These are phyloP conservation scores for Gloeostereum incarnatum DNA, from an alignment of 768 basidiomycete genomes.

Conservation along the genomic window DNA sequence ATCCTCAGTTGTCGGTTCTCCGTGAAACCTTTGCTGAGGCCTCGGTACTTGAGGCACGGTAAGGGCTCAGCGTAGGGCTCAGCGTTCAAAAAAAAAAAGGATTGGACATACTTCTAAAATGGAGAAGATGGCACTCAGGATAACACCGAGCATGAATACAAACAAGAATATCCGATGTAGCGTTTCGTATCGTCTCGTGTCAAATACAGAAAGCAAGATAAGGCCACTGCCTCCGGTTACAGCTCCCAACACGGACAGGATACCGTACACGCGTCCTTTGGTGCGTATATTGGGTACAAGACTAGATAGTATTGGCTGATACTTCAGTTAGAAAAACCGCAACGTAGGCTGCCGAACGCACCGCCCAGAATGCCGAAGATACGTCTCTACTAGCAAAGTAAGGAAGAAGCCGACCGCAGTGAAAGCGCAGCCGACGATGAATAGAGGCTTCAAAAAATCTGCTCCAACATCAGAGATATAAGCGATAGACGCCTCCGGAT, in stretches of 20 bases:
- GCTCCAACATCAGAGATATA: slow-evolving; percentile 80
- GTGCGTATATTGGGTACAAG: slow-evolving; percentile 50
- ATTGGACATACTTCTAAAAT: slow-evolving; percentile 43
- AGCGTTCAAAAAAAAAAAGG: neutral
- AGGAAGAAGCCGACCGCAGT: slow-evolving; percentile 56
- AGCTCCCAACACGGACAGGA: slow-evolving; percentile 49
- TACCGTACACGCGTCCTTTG: slow-evolving; percentile 43
- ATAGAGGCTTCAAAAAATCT: slow-evolving; percentile 63
- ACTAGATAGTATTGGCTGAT: too few relatives aligned
- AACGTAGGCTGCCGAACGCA: slow-evolving; percentile 14
- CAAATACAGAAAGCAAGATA: slow-evolving; percentile 62
- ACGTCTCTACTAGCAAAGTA: slow-evolving; percentile 51
- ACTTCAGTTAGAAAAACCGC: too few relatives aligned
- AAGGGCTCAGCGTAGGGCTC: too few relatives aligned
- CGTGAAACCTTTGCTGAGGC: slow-evolving; percentile 49
- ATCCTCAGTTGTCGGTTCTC: slow-evolving; percentile 32
- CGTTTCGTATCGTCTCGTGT: slow-evolving; percentile 43
- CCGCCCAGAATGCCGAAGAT: slow-evolving; percentile 58
- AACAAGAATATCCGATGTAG: slow-evolving; percentile 56
- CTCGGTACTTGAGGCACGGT: slow-evolving; percentile 52
- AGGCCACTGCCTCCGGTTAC: slow-evolving; percentile 57
- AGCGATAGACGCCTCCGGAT: too few relatives aligned
- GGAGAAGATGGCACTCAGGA: slow-evolving; percentile 66
- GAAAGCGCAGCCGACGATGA: slow-evolving; percentile 54
- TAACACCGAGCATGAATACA: slow-evolving; percentile 67